These are phyloP conservation scores for bread wheat (Triticum aestivum) DNA, from an alignment of 176 grass and related monocot species.

Conservation along the genomic window IWGSC_CS_RefSeq_v2.1 NC_057796.1:379098561-379099060, in stretches of 20 bases:
- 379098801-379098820: not conserved
- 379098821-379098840: not conserved
- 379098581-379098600: not conserved
- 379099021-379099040: not conserved
- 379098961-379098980: not conserved
- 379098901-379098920: not conserved
- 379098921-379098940: not conserved
- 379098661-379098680: too few relatives aligned
- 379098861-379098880: not conserved
- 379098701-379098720: too few relatives aligned
- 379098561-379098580: not conserved
- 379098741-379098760: too few relatives aligned
- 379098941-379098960: not conserved
- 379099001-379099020: not conserved
- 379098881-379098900: not conserved
- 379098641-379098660: not conserved
- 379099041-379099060: not conserved
- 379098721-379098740: too few relatives aligned
- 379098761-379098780: too few relatives aligned
- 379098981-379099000: conserved; percentile 2
- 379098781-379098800: not conserved
- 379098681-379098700: too few relatives aligned
- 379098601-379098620: not conserved
- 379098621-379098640: not conserved
- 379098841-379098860: not conserved